These are phyloP conservation scores for Candida coquimbonensis DNA, from an alignment of 805 yeast species.

Conservation along the genomic window DNA sequence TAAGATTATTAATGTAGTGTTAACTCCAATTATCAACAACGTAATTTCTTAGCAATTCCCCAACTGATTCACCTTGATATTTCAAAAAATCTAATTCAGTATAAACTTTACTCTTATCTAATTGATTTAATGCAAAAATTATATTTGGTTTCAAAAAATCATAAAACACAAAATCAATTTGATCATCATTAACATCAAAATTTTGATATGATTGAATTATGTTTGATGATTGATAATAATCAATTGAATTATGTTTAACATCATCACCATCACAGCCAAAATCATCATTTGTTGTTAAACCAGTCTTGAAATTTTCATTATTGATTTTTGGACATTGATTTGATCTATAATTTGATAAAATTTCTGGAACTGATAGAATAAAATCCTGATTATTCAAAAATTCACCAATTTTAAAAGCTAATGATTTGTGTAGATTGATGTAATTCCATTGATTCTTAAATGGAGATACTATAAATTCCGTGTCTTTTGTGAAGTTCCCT, in stretches of 20 bases:
- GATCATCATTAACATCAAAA: slow-evolving; percentile 18
- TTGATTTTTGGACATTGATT: slow-evolving; percentile 10
- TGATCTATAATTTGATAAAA: slow-evolving; percentile 1
- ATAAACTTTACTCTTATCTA: slow-evolving; percentile 24
- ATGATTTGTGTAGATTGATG: slow-evolving; percentile 47
- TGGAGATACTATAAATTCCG: slow-evolving; percentile 80
- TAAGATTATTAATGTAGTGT: background rate
- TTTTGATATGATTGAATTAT: slow-evolving; percentile 53
- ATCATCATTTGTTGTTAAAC: slow-evolving; percentile 81
- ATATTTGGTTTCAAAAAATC: slow-evolving; percentile 60
- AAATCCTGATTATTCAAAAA: slow-evolving; percentile 52
- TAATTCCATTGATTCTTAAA: slow-evolving; percentile 75
- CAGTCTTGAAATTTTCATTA: slow-evolving; percentile 38
- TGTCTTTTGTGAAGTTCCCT: slow-evolving; percentile 77
- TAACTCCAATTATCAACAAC: slow-evolving; percentile 29
- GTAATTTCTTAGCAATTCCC: slow-evolving; percentile 36
- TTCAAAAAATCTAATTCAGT: slow-evolving; percentile 30
- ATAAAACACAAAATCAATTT: slow-evolving; percentile 69
- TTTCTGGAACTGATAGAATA: slow-evolving; percentile 25
- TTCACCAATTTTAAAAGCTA: slow-evolving; percentile 49
- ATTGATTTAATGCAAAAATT: slow-evolving; percentile 34
- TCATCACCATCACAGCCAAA: slow-evolving; percentile 86
- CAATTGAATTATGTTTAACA: slow-evolving; percentile 55
- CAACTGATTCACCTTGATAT: slow-evolving; percentile 37
- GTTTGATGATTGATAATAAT: slow-evolving; percentile 63